Conservation (phyloP, 2,329 filamentous ascomycete species). For the Parascedosporium putredinis region DNA sequence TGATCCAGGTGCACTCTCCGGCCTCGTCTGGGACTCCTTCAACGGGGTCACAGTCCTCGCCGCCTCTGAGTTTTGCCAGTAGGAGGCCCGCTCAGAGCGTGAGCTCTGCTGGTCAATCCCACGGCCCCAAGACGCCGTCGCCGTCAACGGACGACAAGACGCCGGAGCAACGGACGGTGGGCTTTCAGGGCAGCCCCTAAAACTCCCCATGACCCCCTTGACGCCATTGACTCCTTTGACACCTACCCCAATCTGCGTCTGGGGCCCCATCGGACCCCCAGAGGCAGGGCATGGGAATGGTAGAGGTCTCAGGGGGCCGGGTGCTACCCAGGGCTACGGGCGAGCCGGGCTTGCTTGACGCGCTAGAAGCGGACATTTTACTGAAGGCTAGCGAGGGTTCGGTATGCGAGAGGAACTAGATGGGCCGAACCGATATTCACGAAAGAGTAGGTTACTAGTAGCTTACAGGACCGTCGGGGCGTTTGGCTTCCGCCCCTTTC, state of each 20-base stretch:
- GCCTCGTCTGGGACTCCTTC: not conserved
- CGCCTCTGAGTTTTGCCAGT: not conserved
- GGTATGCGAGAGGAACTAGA: no score
- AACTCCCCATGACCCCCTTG: not conserved
- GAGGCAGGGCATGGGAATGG: constrained; percentile 10
- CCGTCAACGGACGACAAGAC: not conserved
- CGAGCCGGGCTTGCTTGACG: not conserved
- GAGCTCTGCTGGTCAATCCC: no score
- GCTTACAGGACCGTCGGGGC: no score
- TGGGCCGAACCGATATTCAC: no score
- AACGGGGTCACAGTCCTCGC: not conserved
- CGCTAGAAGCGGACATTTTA: no score
- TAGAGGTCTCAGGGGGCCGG: not conserved
- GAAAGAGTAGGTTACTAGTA: no score
- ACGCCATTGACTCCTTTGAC: constrained; percentile 7
- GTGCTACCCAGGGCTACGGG: not conserved
- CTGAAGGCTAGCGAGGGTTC: no score
- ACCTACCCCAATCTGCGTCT: constrained; percentile 15
- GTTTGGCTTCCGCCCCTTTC: no score
- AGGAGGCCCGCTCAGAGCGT: not conserved
- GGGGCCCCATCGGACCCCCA: constrained; percentile 19
- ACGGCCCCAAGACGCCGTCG: no score
- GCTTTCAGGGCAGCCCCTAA: not conserved
- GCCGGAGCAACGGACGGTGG: not conserved
- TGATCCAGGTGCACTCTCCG: not conserved